Conservation (phyloP, 208 protist species). For the Trichomonas vaginalis region DNA sequence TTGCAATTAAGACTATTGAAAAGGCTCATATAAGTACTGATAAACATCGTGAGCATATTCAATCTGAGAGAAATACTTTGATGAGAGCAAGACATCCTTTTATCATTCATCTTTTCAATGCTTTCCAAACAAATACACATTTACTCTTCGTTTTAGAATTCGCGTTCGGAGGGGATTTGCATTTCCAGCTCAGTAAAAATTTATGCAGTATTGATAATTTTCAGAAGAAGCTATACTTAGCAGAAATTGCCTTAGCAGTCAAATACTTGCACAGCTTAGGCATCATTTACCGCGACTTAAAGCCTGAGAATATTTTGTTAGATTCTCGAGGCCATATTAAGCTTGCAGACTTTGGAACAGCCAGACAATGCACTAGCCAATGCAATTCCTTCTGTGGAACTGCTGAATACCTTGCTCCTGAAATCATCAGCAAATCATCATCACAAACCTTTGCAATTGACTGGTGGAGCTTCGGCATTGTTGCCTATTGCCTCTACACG, state of each 20-base stretch:
- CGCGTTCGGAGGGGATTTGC: constrained; percentile 50
- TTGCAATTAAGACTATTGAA: constrained; percentile 14
- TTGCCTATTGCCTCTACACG: background rate
- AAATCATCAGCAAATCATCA: background rate
- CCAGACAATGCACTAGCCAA: background rate
- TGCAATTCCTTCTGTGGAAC: background rate
- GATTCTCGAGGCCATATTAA: background rate
- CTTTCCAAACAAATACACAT: constrained; percentile 45
- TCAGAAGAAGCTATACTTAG: background rate
- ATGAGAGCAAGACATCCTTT: constrained; percentile 42
- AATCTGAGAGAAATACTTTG: constrained; percentile 45
- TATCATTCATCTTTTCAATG: constrained; percentile 44
- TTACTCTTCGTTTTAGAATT: constrained; percentile 51
- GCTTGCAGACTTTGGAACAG: background rate
- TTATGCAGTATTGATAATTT: constrained; percentile 31
- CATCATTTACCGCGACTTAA: background rate
- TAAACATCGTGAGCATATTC: background rate
- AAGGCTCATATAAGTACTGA: constrained; percentile 22
- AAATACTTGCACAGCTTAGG: background rate
- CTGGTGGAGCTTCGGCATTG: constrained; percentile 10
- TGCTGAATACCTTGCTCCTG: background rate
- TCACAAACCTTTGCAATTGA: background rate
- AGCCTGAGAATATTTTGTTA: background rate
- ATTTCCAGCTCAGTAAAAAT: constrained; percentile 44
- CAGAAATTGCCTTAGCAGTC: background rate